Conservation (phyloP, 2,329 filamentous ascomycete species). For the Calonectria pteridis region DNA sequence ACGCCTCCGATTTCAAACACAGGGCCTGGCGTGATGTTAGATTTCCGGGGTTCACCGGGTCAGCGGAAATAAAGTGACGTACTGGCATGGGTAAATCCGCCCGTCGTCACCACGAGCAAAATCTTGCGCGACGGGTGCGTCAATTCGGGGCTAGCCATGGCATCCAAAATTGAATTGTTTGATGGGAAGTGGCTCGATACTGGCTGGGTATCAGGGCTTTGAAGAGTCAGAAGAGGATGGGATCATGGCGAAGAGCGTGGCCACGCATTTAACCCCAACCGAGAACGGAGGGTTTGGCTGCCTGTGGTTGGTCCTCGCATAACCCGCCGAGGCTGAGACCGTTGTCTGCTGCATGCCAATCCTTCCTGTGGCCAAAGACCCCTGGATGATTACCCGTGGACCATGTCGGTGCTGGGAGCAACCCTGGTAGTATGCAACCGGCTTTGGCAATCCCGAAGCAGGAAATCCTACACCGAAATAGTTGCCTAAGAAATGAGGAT, state of each 20-base stretch:
- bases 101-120: slow-evolving; percentile 47
- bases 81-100: slow-evolving; percentile 51
- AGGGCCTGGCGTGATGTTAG: slow-evolving; percentile 41
- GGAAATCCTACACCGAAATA: neutral
- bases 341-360: neutral
- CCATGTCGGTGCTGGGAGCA: neutral
- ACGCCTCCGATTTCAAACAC: slow-evolving; percentile 52
- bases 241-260: neutral
- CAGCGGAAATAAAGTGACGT: slow-evolving; percentile 1
- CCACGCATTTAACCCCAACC: neutral
- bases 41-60: neutral
- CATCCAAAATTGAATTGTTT: neutral
- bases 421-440: neutral
- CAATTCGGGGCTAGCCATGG: slow-evolving; percentile 9
- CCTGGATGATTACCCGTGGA: neutral
- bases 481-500: neutral
- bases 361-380: neutral
- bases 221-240: neutral
- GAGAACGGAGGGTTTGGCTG: neutral
- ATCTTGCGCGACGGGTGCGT: slow-evolving; percentile 39
- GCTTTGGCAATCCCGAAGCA: neutral
- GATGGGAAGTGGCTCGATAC: neutral
- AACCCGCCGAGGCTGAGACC: neutral
- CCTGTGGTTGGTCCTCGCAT: neutral
- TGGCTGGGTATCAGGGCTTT: neutral